phyloP scores from a whole-genome alignment of 2,329 filamentous ascomycete species.

The Myotisia sp. region DNA sequence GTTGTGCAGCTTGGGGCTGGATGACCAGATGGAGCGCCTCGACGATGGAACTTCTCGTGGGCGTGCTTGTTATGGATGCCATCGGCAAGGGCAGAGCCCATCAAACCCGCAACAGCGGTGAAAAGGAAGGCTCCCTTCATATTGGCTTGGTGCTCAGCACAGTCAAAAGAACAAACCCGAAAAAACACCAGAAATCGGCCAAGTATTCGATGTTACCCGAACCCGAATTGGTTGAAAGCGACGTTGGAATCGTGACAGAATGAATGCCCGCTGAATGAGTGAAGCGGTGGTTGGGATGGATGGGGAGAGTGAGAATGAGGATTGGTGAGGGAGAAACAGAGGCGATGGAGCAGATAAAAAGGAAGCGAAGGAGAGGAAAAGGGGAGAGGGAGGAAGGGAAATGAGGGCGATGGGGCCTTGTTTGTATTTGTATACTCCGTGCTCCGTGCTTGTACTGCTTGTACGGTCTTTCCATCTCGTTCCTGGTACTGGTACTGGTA shows the following conservation, averaged over 20 bases:
- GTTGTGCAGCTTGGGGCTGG: constrained; percentile 55
- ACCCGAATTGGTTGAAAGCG: neutral
- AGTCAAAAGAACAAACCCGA: too few species aligned
- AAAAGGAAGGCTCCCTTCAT: constrained; percentile 64
- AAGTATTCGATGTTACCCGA: neutral
- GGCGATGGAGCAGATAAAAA: constrained; percentile 5
- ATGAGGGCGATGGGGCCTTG: too few species aligned
- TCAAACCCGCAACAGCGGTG: constrained; percentile 42
- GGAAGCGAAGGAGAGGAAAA: constrained; percentile 3
- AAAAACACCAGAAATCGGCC: too few species aligned
- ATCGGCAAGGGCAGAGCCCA: constrained; percentile 42
- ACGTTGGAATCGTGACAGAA: constrained; percentile 27
- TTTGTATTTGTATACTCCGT: too few species aligned
- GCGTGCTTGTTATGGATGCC: constrained; percentile 42
- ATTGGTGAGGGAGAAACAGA: constrained; percentile 2
- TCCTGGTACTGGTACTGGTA: too few species aligned
- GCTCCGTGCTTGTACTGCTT: too few species aligned
- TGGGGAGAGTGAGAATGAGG: constrained; percentile 4
- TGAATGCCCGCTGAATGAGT: constrained; percentile 68
- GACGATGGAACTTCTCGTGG: constrained; percentile 44
- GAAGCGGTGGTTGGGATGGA: constrained; percentile 21
- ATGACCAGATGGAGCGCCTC: constrained; percentile 20
- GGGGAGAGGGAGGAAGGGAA: constrained; percentile 9
- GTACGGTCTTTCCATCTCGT: too few species aligned
- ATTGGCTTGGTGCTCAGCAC: neutral